Evolutionary conservation across 208 protist species (phyloP).

Genomic region (Hexamita inflata): DNA sequence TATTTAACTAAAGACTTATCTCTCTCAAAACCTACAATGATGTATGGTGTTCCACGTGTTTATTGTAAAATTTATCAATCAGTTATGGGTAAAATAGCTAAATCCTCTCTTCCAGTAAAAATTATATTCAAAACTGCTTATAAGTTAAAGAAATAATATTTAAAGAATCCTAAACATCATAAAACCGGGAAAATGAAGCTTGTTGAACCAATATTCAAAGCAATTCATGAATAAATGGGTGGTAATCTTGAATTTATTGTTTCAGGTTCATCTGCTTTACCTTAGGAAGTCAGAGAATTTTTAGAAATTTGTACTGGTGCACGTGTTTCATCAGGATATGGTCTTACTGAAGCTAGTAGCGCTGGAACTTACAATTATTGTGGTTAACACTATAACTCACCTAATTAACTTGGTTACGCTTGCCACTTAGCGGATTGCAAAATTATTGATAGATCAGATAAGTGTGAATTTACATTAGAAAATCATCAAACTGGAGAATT

Average conservation of each 20-base stretch:
- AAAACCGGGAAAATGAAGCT: background rate
- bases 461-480: background rate
- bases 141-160: constrained; percentile 14
- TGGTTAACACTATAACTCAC: no score
- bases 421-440: background rate
- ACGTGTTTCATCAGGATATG: constrained; percentile 18
- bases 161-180: no score
- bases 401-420: background rate
- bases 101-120: background rate
- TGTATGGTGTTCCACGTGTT: background rate
- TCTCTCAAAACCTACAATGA: background rate
- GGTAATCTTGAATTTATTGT: constrained; percentile 7
- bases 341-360: background rate
- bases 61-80: constrained; percentile 4
- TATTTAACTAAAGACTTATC: constrained; percentile 7
- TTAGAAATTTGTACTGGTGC: constrained; percentile 16
- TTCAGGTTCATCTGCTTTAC: constrained; percentile 9
- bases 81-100: background rate
- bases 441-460: constrained; percentile 10
- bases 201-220: constrained; percentile 7
- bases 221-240: background rate
- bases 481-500: background rate
- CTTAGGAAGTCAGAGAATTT: background rate
- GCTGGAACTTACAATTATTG: background rate
- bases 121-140: background rate